phyloP scores from a whole-genome alignment of 768 basidiomycete species.

The Xanthoconium stramineum region DNA sequence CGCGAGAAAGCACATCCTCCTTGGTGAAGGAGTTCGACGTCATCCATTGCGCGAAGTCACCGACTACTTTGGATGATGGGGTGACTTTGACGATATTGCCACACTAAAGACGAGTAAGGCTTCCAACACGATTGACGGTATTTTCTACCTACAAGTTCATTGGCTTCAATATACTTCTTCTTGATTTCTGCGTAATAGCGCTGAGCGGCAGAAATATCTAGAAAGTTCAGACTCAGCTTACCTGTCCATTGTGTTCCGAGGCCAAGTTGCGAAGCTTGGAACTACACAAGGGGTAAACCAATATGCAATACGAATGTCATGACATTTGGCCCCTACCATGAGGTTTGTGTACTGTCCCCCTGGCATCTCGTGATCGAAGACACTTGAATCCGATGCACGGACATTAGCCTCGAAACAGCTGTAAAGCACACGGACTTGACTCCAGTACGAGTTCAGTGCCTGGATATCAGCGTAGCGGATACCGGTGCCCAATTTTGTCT shows the following conservation, averaged over 20 bases:
- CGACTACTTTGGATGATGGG: slow-evolving; percentile 97
- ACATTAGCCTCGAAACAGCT: slow-evolving; percentile 98
- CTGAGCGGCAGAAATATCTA: slow-evolving; percentile 11
- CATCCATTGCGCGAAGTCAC: slow-evolving; percentile 99
- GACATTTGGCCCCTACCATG: slow-evolving; percentile 57
- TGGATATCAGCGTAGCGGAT: slow-evolving; percentile 97
- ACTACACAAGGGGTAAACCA: slow-evolving; percentile 46
- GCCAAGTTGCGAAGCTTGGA: slow-evolving; percentile 97
- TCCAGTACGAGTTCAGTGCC: slow-evolving; percentile 97
- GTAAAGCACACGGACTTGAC: slow-evolving; percentile 93
- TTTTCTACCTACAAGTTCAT: slow-evolving; percentile 72
- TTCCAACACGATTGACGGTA: not conserved
- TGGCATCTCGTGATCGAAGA: slow-evolving; percentile 99
- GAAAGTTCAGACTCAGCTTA: slow-evolving; percentile 29
- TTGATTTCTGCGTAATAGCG: slow-evolving; percentile 68
- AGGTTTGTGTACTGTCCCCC: slow-evolving; percentile 94
- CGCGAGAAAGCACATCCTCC: slow-evolving; percentile 80
- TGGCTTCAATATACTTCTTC: slow-evolving; percentile 98
- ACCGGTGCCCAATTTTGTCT: slow-evolving; percentile 89
- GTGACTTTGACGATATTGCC: slow-evolving; percentile 99
- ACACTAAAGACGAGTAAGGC: slow-evolving; percentile 50
- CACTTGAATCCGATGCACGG: slow-evolving; percentile 93
- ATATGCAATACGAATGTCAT: slow-evolving; percentile 15
- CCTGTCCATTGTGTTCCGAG: slow-evolving; percentile 95
- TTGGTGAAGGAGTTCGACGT: slow-evolving; percentile 90